Base-by-base conservation (phyloP, 2,329 filamentous ascomycete species). In the Colletotrichum aenigma region DNA sequence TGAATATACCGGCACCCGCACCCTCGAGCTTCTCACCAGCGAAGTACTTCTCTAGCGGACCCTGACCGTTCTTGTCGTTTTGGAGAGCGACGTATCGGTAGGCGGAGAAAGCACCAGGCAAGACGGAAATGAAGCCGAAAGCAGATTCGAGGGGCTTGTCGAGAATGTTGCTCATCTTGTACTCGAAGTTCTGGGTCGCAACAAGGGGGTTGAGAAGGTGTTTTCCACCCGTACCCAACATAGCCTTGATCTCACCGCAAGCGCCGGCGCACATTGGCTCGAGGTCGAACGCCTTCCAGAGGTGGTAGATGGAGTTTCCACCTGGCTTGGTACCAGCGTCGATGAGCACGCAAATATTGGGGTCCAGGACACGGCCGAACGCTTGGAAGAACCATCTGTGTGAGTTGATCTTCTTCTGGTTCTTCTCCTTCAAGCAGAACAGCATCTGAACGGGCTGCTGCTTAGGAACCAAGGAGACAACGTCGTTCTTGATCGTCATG, bases 381-480 rank as follows among this genome's bases (percentile, higher is more conserved):
- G 96, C 97, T 80, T 97, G 94, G 90, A 99, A 99, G 88, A 99
- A 98, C 97, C 97, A 99, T 83, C 97, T 90, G 84, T 99, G 97
- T 0, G 97, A 98, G 84, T 99, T 99, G 91, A 99, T 99, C 90
- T 99, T 99, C 89, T 99, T 99, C 87, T 98, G 96, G 83, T 99
- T 99, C 91, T 98, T 98, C 83, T 99, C 97, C 88, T 99, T 99
- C 76, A 99, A 86, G 84, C 97, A 99, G 88, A 99, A 99, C 6
- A 99, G 91, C 88, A 99, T 94, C 87, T 99, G 97, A 3, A 99
- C 95, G 0, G 97, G 96, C 77, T 97, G 96, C 76, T 94, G 94
- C 81, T 96, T 95, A 62, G 94, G 93, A 77, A 97, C 95, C 66
- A 98, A 89, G 64, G 93, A 90, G 10, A 98, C 96, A 56, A 98